Conservation (phyloP, 495 filamentous ascomycete genomes). For the Copromyces sp. region DNA sequence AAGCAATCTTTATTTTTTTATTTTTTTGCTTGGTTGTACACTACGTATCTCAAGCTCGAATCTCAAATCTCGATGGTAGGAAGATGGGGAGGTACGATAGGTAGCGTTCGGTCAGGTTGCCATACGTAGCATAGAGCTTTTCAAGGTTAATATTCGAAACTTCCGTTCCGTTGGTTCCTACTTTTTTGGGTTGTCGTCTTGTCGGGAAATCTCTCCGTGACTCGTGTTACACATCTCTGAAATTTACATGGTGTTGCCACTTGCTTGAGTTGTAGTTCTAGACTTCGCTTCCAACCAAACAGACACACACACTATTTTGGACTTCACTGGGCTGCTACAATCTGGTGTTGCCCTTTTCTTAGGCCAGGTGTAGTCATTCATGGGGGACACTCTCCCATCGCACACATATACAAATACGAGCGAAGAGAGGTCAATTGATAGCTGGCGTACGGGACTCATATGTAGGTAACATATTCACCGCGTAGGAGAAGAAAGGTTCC, state of each 20-base stretch:
- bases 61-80: neutral
- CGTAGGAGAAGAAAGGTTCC: no score
- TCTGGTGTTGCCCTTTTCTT: neutral
- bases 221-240: neutral
- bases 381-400: no score
- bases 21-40: slow-evolving; percentile 27
- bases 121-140: neutral
- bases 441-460: no score
- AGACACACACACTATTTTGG: no score
- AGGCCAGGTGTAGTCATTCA: no score
- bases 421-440: no score
- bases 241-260: neutral
- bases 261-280: no score
- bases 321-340: no score
- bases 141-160: neutral
- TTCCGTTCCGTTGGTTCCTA: neutral
- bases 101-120: neutral
- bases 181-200: neutral
- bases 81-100: neutral
- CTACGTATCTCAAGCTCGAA: slow-evolving; percentile 8
- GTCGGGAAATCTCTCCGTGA: neutral
- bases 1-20: neutral
- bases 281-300: no score
- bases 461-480: no score
- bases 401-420: no score